Evolutionary conservation across 2,329 filamentous ascomycete genomes (phyloP).

Genomic region (Sporothrix inflata): DNA sequence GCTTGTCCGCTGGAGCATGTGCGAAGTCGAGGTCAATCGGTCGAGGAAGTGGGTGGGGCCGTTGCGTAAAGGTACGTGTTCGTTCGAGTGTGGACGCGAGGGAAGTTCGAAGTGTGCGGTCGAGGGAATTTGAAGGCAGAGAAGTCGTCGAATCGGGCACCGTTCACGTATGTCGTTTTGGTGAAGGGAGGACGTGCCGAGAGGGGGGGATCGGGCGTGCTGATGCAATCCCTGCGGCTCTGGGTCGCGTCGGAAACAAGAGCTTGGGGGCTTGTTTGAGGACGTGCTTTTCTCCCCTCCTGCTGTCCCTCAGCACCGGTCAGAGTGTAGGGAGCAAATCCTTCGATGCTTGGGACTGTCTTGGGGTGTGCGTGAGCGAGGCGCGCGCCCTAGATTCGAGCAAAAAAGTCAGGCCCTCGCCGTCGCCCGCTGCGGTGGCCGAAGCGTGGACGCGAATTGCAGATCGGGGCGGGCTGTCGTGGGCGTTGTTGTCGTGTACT

Average conservation of each 20-base stretch:
- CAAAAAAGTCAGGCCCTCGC: neutral
- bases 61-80: neutral
- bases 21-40: neutral
- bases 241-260: slow-evolving; percentile 21
- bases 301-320: slow-evolving; percentile 2
- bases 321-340: neutral
- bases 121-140: too few relatives aligned
- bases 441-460: neutral
- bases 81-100: neutral
- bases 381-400: neutral
- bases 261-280: slow-evolving; percentile 2
- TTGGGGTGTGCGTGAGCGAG: neutral
- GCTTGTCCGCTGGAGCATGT: neutral
- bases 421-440: neutral
- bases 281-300: slow-evolving; percentile 4
- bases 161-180: neutral
- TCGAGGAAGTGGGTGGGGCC: neutral
- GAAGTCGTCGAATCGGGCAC: neutral
- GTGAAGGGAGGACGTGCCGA: slow-evolving; percentile 3
- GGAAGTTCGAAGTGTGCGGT: neutral
- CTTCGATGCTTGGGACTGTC: neutral
- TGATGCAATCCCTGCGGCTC: slow-evolving; percentile 17
- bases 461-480: neutral
- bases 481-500: neutral
- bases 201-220: neutral